Conservation (phyloP, 805 yeast species). For the Tetrapisispora iriomotensis region DNA sequence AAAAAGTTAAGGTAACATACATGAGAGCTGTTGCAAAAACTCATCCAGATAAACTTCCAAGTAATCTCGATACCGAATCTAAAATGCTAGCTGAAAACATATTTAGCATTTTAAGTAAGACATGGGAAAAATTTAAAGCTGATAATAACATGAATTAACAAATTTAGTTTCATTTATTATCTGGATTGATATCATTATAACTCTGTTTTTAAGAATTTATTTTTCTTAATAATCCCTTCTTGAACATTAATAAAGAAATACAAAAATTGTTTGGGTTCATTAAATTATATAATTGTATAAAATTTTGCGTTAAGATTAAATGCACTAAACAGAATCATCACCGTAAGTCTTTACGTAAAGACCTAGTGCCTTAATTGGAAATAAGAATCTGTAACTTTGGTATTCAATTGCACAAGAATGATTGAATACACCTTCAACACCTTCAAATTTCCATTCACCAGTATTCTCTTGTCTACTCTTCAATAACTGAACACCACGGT, state of each 20-base stretch:
- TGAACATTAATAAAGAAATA: background rate
- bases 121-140: slow-evolving; percentile 78
- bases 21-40: slow-evolving; percentile 88
- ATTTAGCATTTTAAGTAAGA: slow-evolving; percentile 70
- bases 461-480: slow-evolving; percentile 54
- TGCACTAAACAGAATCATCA: slow-evolving; percentile 5
- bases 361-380: slow-evolving; percentile 90
- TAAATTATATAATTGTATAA: background rate
- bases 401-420: slow-evolving; percentile 92
- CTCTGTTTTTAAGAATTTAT: background rate
- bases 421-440: slow-evolving; percentile 91
- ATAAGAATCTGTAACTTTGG: slow-evolving; percentile 82
- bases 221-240: background rate
- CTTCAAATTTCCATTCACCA: slow-evolving; percentile 84
- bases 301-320: background rate
- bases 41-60: slow-evolving; percentile 74
- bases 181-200: background rate
- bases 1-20: slow-evolving; percentile 76
- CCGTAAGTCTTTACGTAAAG: slow-evolving; percentile 35
- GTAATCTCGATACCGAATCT: slow-evolving; percentile 48
- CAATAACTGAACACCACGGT: slow-evolving; percentile 51
- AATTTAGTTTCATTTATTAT: background rate
- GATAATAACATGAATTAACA: slow-evolving; percentile 39
- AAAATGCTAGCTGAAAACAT: slow-evolving; percentile 82
- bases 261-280: background rate